Evolutionary conservation across 805 yeast species (phyloP).

Genomic region (Ogataea nonfermentans): DNA sequence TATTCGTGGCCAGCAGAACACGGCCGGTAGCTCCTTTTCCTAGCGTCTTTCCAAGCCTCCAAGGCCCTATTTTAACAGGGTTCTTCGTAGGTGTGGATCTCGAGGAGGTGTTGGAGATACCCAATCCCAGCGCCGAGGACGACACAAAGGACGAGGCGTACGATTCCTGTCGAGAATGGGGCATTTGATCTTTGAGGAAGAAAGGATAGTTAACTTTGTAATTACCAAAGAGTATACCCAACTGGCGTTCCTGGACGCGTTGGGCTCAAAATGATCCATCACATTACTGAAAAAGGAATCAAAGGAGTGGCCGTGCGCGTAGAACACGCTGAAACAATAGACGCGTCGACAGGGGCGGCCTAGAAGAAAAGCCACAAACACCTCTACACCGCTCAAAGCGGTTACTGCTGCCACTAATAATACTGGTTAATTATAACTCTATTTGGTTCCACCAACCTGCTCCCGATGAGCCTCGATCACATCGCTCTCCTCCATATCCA

Average conservation of each 20-base stretch:
- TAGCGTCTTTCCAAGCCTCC: constrained; percentile 92
- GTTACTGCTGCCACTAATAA: constrained; percentile 3
- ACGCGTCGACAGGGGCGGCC: constrained; percentile 12
- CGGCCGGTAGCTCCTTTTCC: constrained; percentile 98
- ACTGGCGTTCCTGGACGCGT: constrained; percentile 8
- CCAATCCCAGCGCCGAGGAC: constrained; percentile 38
- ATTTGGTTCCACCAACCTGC: constrained; percentile 66
- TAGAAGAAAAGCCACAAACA: background rate
- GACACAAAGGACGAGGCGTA: constrained; percentile 55
- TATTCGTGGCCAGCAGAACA: constrained; percentile 87
- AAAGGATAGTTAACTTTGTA: constrained; percentile 1
- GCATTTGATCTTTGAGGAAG: constrained; percentile 20
- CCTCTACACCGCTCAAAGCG: constrained; percentile 2
- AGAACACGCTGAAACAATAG: constrained; percentile 8
- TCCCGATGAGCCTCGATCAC: constrained; percentile 96
- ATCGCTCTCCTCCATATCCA: constrained; percentile 94
- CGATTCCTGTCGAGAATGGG: constrained; percentile 59
- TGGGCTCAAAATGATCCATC: constrained; percentile 11
- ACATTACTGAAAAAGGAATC: constrained; percentile 7
- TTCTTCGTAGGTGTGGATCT: constrained; percentile 26
- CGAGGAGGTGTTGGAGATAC: constrained; percentile 23
- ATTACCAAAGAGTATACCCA: background rate
- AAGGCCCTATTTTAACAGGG: constrained; percentile 75
- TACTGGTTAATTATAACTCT: constrained; percentile 4
- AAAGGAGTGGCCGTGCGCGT: constrained; percentile 8